A percentile compares a stretch with the other conserved stretches of the same genome.
Conservation (phyloP, 2,329 filamentous ascomycete species). For the Apiospora pterosperma region DNA sequence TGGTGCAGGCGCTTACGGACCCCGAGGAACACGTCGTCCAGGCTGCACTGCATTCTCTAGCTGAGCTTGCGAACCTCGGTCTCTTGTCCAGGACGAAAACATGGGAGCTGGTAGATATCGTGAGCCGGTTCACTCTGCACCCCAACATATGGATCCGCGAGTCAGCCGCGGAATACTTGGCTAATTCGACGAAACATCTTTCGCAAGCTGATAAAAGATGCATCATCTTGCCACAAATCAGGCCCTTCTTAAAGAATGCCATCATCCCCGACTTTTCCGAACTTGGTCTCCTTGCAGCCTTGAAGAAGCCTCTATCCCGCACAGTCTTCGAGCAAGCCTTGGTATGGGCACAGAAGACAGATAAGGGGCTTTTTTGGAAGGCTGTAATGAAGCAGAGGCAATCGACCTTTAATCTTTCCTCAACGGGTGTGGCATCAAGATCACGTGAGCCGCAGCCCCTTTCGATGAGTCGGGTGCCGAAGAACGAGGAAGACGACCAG, state of each 20-base stretch:
- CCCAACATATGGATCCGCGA: constrained; percentile 95
- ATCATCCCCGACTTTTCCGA: constrained; percentile 67
- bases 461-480: constrained; percentile 61
- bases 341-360: constrained; percentile 78
- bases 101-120: constrained; percentile 83
- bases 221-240: constrained; percentile 75
- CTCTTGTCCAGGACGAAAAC: constrained; percentile 79
- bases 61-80: constrained; percentile 83
- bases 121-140: constrained; percentile 84
- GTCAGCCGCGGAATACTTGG: constrained; percentile 79
- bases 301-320: constrained; percentile 79
- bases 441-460: constrained; percentile 54
- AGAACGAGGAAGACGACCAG: constrained; percentile 89
- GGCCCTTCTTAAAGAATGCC: constrained; percentile 75
- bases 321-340: constrained; percentile 81
- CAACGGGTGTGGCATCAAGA: constrained; percentile 51
- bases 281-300: constrained; percentile 69
- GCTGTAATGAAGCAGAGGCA: constrained; percentile 64
- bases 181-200: constrained; percentile 71
- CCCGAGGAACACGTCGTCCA: constrained; percentile 93
- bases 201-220: constrained; percentile 79
- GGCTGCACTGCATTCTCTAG: constrained; percentile 81
- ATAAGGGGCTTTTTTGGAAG: constrained; percentile 86
- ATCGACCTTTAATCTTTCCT: constrained; percentile 62
- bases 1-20: constrained; percentile 92